These are phyloP conservation scores for Austroboletus novae-zelandiae DNA, from an alignment of 1,284 basidiomycete genomes.

Conservation along the genomic window DNA sequence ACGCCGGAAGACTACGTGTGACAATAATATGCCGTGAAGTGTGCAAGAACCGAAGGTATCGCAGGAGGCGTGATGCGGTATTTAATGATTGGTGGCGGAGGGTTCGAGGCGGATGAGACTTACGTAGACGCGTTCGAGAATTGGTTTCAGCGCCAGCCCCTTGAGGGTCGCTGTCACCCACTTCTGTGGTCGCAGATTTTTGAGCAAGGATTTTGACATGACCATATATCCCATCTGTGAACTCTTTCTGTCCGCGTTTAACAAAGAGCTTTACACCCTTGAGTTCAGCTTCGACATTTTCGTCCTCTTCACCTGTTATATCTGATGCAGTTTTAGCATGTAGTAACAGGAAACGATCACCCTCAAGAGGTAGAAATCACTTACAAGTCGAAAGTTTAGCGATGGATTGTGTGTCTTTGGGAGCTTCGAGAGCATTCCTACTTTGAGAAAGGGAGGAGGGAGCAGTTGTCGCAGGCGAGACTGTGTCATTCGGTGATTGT, in stretches of 20 bases:
- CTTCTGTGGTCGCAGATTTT: slow-evolving; percentile 13
- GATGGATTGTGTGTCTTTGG: background rate
- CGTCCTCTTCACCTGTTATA: slow-evolving; percentile 63
- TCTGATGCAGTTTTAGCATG: slow-evolving; percentile 16
- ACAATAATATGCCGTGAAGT: background rate
- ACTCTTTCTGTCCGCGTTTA: slow-evolving; percentile 58
- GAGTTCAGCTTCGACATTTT: slow-evolving; percentile 51
- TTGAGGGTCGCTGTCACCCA: background rate
- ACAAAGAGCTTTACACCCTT: slow-evolving; percentile 59
- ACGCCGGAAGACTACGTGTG: slow-evolving; percentile 55
- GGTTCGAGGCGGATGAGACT: slow-evolving; percentile 25
- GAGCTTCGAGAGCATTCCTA: background rate
- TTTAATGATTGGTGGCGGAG: slow-evolving; percentile 23
- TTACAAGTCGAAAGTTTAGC: slow-evolving; percentile 18
- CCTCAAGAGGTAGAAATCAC: background rate
- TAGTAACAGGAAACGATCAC: too few relatives aligned
- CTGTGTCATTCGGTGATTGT: slow-evolving; percentile 18
- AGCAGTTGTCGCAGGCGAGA: slow-evolving; percentile 1
- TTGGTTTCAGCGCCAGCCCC: slow-evolving; percentile 3
- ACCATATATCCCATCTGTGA: slow-evolving; percentile 58
- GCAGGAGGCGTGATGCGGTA: slow-evolving; percentile 6
- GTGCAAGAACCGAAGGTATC: background rate
- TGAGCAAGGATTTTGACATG: slow-evolving; percentile 55
- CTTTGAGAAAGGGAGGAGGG: slow-evolving; percentile 1
- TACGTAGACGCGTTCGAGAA: slow-evolving; percentile 32